These are phyloP conservation scores for Termitomyces sp. DNA, from an alignment of 768 basidiomycete species.

Conservation along the genomic window DNA sequence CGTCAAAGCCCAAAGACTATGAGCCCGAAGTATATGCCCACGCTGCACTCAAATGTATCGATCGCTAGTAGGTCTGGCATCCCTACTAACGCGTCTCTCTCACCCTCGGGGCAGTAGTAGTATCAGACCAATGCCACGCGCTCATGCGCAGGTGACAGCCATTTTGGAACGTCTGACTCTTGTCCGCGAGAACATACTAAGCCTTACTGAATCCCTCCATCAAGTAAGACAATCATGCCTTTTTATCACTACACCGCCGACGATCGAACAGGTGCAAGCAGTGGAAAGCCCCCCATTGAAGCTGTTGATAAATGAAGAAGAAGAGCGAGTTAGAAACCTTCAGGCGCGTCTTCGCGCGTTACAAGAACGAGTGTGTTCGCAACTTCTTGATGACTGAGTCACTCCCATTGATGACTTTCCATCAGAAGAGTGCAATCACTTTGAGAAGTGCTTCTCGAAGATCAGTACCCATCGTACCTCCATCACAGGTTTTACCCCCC, in stretches of 20 bases:
- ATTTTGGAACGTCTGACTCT: conserved; percentile 33
- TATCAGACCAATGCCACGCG: conserved; percentile 47
- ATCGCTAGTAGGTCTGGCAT: conserved; percentile 57
- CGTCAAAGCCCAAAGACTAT: conserved; percentile 34
- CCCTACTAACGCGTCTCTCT: conserved; percentile 4
- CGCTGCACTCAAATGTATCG: conserved; percentile 71
- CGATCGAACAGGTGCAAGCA: conserved; percentile 17
- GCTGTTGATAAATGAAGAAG: conserved; percentile 34
- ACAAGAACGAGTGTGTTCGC: conserved; percentile 30
- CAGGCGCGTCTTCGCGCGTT: conserved; percentile 32
- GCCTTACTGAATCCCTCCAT: conserved; percentile 24
- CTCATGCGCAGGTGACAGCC: conserved; percentile 35
- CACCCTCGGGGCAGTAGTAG: conserved; percentile 21
- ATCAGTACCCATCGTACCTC: neutral
- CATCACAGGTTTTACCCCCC: conserved; percentile 11
- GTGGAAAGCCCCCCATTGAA: conserved; percentile 24
- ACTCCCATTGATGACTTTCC: neutral
- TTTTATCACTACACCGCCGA: conserved; percentile 2
- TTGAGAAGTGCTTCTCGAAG: conserved; percentile 1
- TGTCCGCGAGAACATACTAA: conserved; percentile 32
- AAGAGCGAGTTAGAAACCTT: conserved; percentile 31
- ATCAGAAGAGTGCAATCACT: conserved; percentile 16
- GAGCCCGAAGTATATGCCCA: conserved; percentile 74
- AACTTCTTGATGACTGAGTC: neutral
- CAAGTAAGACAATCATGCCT: conserved; percentile 19